These are phyloP conservation scores for Periconia sp. DNA, from an alignment of 2,329 filamentous ascomycete species.

Conservation along the genomic window DNA sequence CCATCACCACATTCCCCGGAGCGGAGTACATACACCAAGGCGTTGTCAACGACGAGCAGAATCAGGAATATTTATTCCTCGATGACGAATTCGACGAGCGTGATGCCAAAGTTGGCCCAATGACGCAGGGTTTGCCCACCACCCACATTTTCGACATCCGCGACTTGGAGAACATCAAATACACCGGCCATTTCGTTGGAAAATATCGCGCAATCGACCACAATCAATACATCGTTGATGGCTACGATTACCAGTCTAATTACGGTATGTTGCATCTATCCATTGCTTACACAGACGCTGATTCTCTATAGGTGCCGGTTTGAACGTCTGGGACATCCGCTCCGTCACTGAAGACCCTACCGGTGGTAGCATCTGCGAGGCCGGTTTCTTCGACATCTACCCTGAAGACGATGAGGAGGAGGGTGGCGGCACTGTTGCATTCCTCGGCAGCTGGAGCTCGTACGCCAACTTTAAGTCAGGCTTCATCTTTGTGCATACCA, in stretches of 20 bases:
- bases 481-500: slow-evolving; percentile 39
- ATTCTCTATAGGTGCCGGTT: slow-evolving; percentile 19
- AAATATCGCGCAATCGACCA: slow-evolving; percentile 43
- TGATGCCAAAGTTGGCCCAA: slow-evolving; percentile 29
- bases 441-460: slow-evolving; percentile 44
- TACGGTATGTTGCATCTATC: slow-evolving; percentile 24
- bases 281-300: not conserved
- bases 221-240: slow-evolving; percentile 47
- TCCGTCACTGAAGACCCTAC: slow-evolving; percentile 41
- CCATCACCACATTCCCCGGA: slow-evolving; percentile 54
- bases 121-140: slow-evolving; percentile 29
- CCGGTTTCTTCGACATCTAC: slow-evolving; percentile 45
- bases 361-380: slow-evolving; percentile 41
- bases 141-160: slow-evolving; percentile 39
- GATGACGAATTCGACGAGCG: slow-evolving; percentile 37
- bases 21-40: slow-evolving; percentile 60
- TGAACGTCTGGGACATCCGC: slow-evolving; percentile 41
- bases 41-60: slow-evolving; percentile 25
- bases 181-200: slow-evolving; percentile 44
- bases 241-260: slow-evolving; percentile 43
- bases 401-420: slow-evolving; percentile 43
- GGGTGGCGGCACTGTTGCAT: slow-evolving; percentile 39
- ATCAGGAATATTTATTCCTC: slow-evolving; percentile 31
- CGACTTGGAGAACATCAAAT: slow-evolving; percentile 31
- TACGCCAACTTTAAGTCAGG: slow-evolving; percentile 39